A percentile compares a stretch with the other conserved stretches of the same genome.
Evolutionary conservation across 1,284 basidiomycete species (phyloP).

Genomic region (Cryptococcus maquisensis): DNA sequence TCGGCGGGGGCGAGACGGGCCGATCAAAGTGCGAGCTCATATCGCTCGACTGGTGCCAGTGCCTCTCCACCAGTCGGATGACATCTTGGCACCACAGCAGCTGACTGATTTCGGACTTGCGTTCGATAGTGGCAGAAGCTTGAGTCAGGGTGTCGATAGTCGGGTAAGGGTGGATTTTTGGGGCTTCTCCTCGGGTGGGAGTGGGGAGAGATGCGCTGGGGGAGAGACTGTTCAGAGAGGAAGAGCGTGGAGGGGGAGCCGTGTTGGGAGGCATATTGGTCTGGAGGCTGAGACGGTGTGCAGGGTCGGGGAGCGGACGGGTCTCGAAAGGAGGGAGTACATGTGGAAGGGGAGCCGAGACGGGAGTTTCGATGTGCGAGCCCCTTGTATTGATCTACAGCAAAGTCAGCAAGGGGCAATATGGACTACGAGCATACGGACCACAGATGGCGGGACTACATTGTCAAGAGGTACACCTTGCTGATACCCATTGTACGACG

Average conservation of each 20-base stretch:
- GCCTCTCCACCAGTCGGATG: slow-evolving; percentile 28
- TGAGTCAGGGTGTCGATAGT: slow-evolving; percentile 15
- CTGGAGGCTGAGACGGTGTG: neutral
- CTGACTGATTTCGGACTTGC: slow-evolving; percentile 20
- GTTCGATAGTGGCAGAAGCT: slow-evolving; percentile 15
- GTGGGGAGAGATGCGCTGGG: neutral
- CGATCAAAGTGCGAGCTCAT: slow-evolving; percentile 17
- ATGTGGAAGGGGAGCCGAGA: neutral
- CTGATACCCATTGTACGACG: neutral
- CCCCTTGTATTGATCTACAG: neutral
- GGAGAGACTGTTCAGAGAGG: neutral
- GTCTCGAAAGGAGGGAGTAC: neutral
- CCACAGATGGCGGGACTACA: neutral
- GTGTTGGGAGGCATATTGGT: neutral
- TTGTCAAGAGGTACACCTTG: neutral
- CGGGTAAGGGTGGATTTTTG: slow-evolving; percentile 22
- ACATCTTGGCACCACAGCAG: slow-evolving; percentile 37
- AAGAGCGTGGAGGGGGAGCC: neutral
- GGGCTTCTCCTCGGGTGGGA: slow-evolving; percentile 14
- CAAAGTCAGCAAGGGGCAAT: neutral
- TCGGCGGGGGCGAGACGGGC: slow-evolving; percentile 2
- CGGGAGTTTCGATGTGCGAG: neutral
- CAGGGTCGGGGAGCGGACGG: neutral
- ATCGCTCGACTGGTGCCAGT: slow-evolving; percentile 14
- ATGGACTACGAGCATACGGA: neutral